phyloP scores from a whole-genome alignment of 2,329 filamentous ascomycete genomes.

The Penicillium capsulatum region DNA sequence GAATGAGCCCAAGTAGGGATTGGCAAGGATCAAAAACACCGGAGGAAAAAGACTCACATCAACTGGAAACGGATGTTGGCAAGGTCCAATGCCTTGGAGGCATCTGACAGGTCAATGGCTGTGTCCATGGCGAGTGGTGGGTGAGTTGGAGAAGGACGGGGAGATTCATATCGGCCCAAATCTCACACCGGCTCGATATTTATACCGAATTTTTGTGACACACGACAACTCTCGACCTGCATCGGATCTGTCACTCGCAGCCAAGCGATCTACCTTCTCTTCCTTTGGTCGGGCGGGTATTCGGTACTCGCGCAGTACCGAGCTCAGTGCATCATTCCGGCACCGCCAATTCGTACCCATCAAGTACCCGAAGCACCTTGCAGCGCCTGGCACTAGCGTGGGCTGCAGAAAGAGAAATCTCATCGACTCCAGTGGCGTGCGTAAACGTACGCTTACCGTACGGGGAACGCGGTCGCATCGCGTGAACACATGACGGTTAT shows the following conservation, averaged over 20 bases:
- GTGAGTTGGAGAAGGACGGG: constrained; percentile 11
- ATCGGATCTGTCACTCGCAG: no score
- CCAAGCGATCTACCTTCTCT: no score
- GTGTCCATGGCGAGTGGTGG: constrained; percentile 65
- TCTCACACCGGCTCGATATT: constrained; percentile 2
- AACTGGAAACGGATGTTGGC: constrained; percentile 89
- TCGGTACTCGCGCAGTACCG: constrained; percentile 13
- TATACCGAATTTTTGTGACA: not conserved
- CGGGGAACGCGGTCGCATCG: constrained; percentile 32
- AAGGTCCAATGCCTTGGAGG: constrained; percentile 79
- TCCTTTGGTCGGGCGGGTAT: constrained; percentile 1
- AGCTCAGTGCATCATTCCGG: constrained; percentile 1
- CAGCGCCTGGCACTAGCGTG: constrained; percentile 6
- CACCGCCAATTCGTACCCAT: not conserved
- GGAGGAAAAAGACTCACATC: constrained; percentile 60
- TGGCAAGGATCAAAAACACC: no score
- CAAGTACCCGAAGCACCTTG: constrained; percentile 10
- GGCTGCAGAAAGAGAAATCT: no score
- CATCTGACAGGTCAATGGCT: constrained; percentile 81
- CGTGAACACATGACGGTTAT: constrained; percentile 24
- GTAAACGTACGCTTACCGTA: constrained; percentile 21
- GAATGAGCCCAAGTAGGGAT: no score
- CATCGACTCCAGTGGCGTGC: not conserved
- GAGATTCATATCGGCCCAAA: not conserved
- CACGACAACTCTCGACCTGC: not conserved